Evolutionary conservation across 805 yeast genomes (phyloP).

Genomic region (Blastobotrys chiropterorum): DNA sequence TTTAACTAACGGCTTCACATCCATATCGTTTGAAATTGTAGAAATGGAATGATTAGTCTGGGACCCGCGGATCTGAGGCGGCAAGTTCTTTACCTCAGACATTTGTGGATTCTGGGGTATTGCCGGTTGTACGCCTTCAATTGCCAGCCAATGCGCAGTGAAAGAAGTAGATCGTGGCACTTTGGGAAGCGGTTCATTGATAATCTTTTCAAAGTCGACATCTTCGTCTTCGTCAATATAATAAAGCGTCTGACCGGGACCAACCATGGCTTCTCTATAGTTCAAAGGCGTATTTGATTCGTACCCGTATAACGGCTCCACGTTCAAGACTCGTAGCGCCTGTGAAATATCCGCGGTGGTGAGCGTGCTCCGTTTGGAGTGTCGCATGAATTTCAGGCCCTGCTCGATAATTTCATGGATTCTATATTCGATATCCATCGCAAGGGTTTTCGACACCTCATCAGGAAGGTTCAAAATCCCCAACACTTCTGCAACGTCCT

Average conservation of each 20-base stretch:
- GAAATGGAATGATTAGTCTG: conserved; percentile 56
- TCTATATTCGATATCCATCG: conserved; percentile 99
- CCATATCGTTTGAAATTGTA: conserved; percentile 43
- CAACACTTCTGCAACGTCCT: conserved; percentile 88
- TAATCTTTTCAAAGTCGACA: conserved; percentile 86
- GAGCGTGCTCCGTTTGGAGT: conserved; percentile 75
- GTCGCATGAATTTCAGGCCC: conserved; percentile 93
- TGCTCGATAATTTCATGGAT: conserved; percentile 93
- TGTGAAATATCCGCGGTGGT: conserved; percentile 76
- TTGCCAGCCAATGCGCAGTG: conserved; percentile 92
- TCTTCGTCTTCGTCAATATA: conserved; percentile 87
- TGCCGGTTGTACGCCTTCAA: conserved; percentile 97
- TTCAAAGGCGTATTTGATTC: conserved; percentile 61
- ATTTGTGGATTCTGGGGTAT: conserved; percentile 89
- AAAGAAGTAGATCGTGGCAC: conserved; percentile 90
- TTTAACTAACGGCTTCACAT: conserved; percentile 84
- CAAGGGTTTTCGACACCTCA: conserved; percentile 88
- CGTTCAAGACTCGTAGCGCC: conserved; percentile 77
- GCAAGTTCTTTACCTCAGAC: conserved; percentile 67
- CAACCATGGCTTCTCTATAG: conserved; percentile 83
- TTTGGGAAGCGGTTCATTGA: conserved; percentile 90
- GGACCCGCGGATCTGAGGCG: conserved; percentile 80
- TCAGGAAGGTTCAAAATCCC: conserved; percentile 75
- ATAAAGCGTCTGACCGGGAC: conserved; percentile 89
- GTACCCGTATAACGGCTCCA: conserved; percentile 91